These are phyloP conservation scores for Primulina huaijiensis DNA, from an alignment of 257 asterid species.

Conservation along the genomic window DNA sequence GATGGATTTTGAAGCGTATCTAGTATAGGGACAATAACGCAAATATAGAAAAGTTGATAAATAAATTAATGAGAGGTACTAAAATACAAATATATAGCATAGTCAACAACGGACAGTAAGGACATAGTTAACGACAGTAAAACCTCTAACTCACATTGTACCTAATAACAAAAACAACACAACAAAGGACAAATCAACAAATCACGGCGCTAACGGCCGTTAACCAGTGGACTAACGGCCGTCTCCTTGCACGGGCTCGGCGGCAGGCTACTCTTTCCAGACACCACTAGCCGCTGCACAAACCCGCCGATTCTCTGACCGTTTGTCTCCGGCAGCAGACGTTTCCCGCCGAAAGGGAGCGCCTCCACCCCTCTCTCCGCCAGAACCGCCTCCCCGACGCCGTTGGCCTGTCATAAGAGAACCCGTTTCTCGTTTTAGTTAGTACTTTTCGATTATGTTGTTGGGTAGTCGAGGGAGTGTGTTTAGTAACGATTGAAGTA, in stretches of 20 bases:
- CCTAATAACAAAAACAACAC: conserved; percentile 28
- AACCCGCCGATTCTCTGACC: conserved; percentile 62
- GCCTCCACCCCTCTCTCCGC: conserved; percentile 73
- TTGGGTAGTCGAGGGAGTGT: not conserved
- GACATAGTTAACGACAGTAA: conserved; percentile 41
- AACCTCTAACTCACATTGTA: conserved; percentile 25
- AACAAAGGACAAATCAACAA: conserved; percentile 12
- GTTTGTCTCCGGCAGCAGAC: conserved; percentile 82
- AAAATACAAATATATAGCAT: conserved; percentile 30
- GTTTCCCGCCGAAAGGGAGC: conserved; percentile 86
- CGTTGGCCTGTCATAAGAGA: conserved; percentile 50
- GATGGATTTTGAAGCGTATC: no score
- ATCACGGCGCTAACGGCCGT: conserved; percentile 61
- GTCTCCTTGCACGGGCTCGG: conserved; percentile 95
- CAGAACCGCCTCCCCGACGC: conserved; percentile 47
- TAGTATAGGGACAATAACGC: not conserved
- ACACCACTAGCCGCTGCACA: conserved; percentile 76
- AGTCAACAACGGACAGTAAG: conserved; percentile 34
- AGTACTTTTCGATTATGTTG: not conserved
- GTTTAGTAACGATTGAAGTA: not conserved
- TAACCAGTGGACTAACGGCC: conserved; percentile 72
- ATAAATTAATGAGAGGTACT: no score
- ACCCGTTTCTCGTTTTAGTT: conserved; percentile 17
- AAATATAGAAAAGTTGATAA: no score
- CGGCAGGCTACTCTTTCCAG: conserved; percentile 77